phyloP scores from a whole-genome alignment of 169 alveolate genomes.

The Plasmodium vinckei region DNA sequence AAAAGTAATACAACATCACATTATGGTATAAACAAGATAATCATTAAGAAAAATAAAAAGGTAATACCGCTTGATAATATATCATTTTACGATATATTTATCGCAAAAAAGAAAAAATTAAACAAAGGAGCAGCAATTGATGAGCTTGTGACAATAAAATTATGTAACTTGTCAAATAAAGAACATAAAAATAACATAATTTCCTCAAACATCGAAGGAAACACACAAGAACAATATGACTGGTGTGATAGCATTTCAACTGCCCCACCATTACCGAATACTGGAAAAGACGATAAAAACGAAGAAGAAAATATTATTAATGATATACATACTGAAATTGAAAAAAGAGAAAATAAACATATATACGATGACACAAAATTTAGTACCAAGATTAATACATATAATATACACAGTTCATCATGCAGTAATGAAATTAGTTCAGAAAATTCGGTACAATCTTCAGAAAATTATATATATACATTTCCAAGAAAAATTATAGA shows the following conservation, averaged over 20 bases:
- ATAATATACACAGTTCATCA: constrained; percentile 55
- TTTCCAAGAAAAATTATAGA: constrained; percentile 27
- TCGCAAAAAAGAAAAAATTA: background rate
- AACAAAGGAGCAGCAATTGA: background rate
- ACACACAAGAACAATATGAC: no score
- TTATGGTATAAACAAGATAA: background rate
- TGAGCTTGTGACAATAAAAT: background rate
- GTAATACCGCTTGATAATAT: constrained; percentile 2
- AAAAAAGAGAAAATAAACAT: background rate
- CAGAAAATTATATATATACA: constrained; percentile 16
- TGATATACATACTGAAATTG: background rate
- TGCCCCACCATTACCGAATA: background rate
- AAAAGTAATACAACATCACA: no score
- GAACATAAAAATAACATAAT: no score
- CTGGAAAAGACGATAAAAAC: background rate
- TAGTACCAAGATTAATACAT: constrained; percentile 8
- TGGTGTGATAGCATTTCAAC: no score
- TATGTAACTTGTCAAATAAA: no score
- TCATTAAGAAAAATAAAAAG: constrained; percentile 21
- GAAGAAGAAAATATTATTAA: background rate
- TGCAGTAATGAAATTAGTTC: constrained; percentile 17
- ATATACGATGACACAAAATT: background rate
- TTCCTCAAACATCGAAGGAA: no score
- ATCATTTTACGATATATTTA: constrained; percentile 32
- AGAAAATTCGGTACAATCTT: constrained; percentile 14